Percentiles rank a stretch among this genome's conserved stretches.
phyloP scores from a whole-genome alignment of 305 asterid species.

The Plantago lanceolata region DNA sequence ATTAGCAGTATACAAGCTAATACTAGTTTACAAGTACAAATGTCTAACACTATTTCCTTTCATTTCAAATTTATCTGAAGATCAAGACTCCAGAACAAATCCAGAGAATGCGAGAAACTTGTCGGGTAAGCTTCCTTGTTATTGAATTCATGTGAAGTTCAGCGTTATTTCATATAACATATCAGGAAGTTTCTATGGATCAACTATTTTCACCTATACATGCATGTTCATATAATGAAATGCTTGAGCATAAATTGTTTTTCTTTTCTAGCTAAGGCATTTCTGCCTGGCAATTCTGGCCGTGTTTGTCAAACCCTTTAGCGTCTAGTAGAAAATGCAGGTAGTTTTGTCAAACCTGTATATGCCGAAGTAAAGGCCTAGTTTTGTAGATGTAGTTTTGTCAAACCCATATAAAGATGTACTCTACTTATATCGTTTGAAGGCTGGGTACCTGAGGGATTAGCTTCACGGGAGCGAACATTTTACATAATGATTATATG shows the following conservation, averaged over 20 bases:
- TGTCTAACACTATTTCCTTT: slow-evolving; percentile 25
- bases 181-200: slow-evolving; percentile 4
- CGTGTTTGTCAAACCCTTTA: neutral
- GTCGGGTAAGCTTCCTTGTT: slow-evolving; percentile 55
- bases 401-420: neutral
- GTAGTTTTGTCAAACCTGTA: neutral
- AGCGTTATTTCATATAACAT: slow-evolving; percentile 11
- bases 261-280: neutral
- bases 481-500: too few species aligned
- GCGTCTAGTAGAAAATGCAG: neutral
- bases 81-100: slow-evolving; percentile 81
- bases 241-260: neutral
- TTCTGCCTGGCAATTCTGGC: neutral
- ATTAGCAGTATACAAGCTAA: neutral
- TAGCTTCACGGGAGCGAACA: too few species aligned
- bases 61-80: slow-evolving; percentile 40
- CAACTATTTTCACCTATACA: slow-evolving; percentile 13
- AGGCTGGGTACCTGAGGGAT: too few species aligned
- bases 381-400: neutral
- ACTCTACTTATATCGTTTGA: neutral
- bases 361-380: neutral
- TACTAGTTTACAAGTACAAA: slow-evolving; percentile 10
- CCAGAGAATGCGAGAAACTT: slow-evolving; percentile 77
- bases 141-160: slow-evolving; percentile 9
- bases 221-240: slow-evolving; percentile 6